phyloP scores from a whole-genome alignment of 768 basidiomycete species.

The Crepidotus variabilis region DNA sequence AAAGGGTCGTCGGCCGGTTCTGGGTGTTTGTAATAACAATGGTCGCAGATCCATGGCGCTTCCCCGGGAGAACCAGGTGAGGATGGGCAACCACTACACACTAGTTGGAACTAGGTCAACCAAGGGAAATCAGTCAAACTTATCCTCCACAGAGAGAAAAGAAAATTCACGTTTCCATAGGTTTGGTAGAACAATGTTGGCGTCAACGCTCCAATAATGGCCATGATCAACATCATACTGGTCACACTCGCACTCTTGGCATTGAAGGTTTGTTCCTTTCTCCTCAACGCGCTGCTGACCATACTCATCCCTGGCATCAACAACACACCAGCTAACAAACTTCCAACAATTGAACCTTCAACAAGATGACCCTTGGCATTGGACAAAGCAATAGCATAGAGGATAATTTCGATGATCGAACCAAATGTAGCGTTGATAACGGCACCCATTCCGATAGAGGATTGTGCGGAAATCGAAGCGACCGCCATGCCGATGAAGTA shows the following conservation, averaged over 20 bases:
- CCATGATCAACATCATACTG: slow-evolving; percentile 99
- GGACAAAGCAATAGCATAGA: slow-evolving; percentile 88
- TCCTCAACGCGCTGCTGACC: slow-evolving; percentile 82
- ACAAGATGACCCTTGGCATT: slow-evolving; percentile 91
- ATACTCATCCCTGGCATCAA: slow-evolving; percentile 97
- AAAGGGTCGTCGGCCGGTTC: slow-evolving; percentile 93
- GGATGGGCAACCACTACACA: slow-evolving; percentile 77
- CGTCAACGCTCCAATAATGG: slow-evolving; percentile 92
- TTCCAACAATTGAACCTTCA: slow-evolving; percentile 95
- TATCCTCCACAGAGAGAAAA: slow-evolving; percentile 4
- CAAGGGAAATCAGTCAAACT: slow-evolving; percentile 14
- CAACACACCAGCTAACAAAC: slow-evolving; percentile 90
- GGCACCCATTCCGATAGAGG: slow-evolving; percentile 98
- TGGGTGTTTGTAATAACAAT: slow-evolving; percentile 93
- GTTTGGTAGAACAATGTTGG: slow-evolving; percentile 98
- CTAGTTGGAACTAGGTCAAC: slow-evolving; percentile 71
- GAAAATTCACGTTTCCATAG: slow-evolving; percentile 81
- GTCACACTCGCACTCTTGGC: slow-evolving; percentile 99
- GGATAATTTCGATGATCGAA: slow-evolving; percentile 94
- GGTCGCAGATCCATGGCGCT: slow-evolving; percentile 80
- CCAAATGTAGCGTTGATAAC: slow-evolving; percentile 99
- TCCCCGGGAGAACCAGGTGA: slow-evolving; percentile 31
- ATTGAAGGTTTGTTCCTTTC: slow-evolving; percentile 98
- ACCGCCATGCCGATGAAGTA: slow-evolving; percentile 99
- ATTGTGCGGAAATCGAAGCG: slow-evolving; percentile 97